These are phyloP conservation scores for Chamaecyparis obtusa DNA, from an alignment of 75 land plant species.

Conservation along the genomic window DNA sequence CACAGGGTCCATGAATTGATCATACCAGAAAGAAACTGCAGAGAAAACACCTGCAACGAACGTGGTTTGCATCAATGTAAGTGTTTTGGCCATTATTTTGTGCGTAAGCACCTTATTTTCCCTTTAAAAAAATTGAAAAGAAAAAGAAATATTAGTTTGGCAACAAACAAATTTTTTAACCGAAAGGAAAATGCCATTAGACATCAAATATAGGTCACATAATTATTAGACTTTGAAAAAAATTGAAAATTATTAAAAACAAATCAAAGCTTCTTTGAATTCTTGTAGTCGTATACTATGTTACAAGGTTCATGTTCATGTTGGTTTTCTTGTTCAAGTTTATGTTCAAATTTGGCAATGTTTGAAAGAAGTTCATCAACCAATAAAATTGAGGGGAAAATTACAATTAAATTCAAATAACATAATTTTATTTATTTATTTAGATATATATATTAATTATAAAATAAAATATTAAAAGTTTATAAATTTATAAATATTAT, in stretches of 20 bases:
- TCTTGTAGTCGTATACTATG: too few relatives aligned
- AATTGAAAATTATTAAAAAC: not conserved
- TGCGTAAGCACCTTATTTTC: not conserved
- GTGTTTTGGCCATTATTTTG: slow-evolving; percentile 26
- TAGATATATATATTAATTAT: too few relatives aligned
- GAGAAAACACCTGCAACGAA: slow-evolving; percentile 63
- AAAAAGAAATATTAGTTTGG: not conserved
- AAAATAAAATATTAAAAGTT: too few relatives aligned
- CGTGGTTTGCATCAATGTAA: slow-evolving; percentile 47
- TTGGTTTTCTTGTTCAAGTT: too few relatives aligned
- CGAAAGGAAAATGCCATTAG: not conserved
- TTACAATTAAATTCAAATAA: too few relatives aligned
- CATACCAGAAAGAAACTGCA: slow-evolving; percentile 62
- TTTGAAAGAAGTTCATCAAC: too few relatives aligned
- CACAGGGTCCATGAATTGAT: not conserved
- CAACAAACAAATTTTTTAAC: not conserved
- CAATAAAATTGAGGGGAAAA: too few relatives aligned
- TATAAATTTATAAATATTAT: too few relatives aligned
- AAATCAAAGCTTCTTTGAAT: not conserved
- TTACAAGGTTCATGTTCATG: not conserved
- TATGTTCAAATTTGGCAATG: too few relatives aligned
- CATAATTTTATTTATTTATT: too few relatives aligned
- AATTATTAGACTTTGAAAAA: not conserved
- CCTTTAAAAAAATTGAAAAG: not conserved
- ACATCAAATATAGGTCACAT: not conserved